Conservation (phyloP, 2,329 filamentous ascomycete genomes). For the Fusarium bulbicola region DNA sequence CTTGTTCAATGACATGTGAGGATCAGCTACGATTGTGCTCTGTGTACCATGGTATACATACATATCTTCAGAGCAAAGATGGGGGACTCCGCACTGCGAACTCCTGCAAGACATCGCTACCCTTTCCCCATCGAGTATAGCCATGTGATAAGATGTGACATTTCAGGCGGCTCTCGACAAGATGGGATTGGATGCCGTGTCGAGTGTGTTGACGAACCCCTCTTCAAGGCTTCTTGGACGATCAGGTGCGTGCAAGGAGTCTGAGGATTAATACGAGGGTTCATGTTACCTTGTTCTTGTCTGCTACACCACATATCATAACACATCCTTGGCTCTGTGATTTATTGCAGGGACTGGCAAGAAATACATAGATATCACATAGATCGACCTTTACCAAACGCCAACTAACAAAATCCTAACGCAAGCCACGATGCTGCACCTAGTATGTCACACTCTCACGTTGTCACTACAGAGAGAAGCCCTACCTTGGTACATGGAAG, state of each 20-base stretch:
- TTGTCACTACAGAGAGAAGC: neutral
- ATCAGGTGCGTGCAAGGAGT: constrained; percentile 20
- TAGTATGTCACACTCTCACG: constrained; percentile 15
- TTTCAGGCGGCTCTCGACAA: constrained; percentile 21
- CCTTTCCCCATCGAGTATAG: constrained; percentile 31
- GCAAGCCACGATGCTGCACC: constrained; percentile 10
- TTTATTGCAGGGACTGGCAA: neutral
- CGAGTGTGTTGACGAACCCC: constrained; percentile 19
- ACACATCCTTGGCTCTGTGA: neutral
- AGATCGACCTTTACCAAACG: neutral
- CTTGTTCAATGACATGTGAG: constrained; percentile 3
- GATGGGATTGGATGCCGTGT: constrained; percentile 21
- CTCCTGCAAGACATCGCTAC: constrained; percentile 26
- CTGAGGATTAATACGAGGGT: constrained; percentile 8
- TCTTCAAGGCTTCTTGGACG: neutral
- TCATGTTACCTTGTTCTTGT: constrained; percentile 1
- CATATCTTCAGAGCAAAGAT: neutral
- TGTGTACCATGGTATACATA: neutral
- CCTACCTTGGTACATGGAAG: neutral
- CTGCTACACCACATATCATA: neutral
- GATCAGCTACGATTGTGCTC: neutral
- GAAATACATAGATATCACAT: neutral
- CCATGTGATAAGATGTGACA: constrained; percentile 37
- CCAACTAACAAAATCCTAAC: neutral
- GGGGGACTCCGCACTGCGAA: constrained; percentile 24